A percentile compares a stretch with the other conserved stretches of the same genome.
Conservation (phyloP, 352 stramenopile genomes). For the Phytophthora megakarya region DNA sequence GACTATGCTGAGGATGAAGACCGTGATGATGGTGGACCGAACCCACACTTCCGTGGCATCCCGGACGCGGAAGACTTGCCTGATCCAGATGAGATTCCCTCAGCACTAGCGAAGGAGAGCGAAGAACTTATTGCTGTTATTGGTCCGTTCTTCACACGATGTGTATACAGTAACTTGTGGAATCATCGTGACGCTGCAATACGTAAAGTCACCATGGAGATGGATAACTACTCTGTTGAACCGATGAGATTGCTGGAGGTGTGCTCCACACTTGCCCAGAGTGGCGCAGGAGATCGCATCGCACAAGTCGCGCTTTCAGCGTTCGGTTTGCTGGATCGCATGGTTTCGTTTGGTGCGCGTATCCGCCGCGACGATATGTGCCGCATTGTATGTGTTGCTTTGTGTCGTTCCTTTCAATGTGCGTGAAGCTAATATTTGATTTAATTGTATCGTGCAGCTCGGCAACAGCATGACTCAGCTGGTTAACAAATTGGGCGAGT, state of each 20-base stretch:
- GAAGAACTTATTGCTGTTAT: conserved; percentile 79
- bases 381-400: conserved; percentile 54
- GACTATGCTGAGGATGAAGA: conserved; percentile 27
- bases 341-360: conserved; percentile 54
- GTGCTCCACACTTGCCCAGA: conserved; percentile 74
- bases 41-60: conserved; percentile 68
- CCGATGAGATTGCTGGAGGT: conserved; percentile 57
- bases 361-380: conserved; percentile 69
- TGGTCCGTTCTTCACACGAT: conserved; percentile 76
- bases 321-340: conserved; percentile 66
- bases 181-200: conserved; percentile 86
- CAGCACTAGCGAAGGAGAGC: conserved; percentile 74
- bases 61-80: conserved; percentile 69
- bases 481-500: conserved; percentile 78
- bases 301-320: conserved; percentile 76
- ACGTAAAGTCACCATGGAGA: conserved; percentile 81
- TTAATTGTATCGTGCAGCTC: conserved; percentile 42
- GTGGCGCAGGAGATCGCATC: conserved; percentile 71
- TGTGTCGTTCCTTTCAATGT: background rate
- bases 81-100: conserved; percentile 72
- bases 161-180: conserved; percentile 89
- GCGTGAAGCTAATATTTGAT: conserved; percentile 1
- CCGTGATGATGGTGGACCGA: conserved; percentile 27
- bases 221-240: conserved; percentile 60
- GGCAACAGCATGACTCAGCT: conserved; percentile 79